Base-by-base conservation (phyloP, 805 yeast genomes). In the Nakazawaea wyomingensis region DNA sequence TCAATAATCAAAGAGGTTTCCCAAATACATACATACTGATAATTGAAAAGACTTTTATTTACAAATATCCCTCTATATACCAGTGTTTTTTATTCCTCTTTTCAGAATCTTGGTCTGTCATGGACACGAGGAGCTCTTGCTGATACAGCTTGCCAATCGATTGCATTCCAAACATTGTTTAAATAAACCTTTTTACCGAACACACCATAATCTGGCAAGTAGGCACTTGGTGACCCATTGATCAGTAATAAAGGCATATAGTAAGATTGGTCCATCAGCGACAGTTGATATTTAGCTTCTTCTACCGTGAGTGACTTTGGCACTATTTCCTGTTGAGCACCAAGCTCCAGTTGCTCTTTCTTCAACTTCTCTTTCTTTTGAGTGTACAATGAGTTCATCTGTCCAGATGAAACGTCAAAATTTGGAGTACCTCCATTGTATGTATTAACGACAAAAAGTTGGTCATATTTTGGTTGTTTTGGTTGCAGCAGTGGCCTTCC, bases 371-470 rank as follows among this genome's bases (percentile, higher is more conserved):
- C 69, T 47, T 55, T 33, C 13, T 28, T 14, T 28, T 43, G 43
- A 10, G 56, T 59, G 47, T 57, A 54, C 24, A 73, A 72, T 34
- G 66, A 67, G 52, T 57, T 65, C 51, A 72, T 59, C 60, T 73
- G 80, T 48, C 74, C 81, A 41, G 72, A 70, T 60, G 75, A 66
- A 37, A 74, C 57, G 37, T 82, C 76, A 52, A 68, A 74, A 52
- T 80, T 82, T 24, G 96, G 95, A 5, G 86, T 72, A 4, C 98
- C 98, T 5, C 90, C 80, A 56, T 87, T 88, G 64, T 88, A 88
- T n/a, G 96, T 83, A 62, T 88, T 85, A 44, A 86, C 64, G 7
- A 93, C 68, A 40, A 78, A 80, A 53, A 93, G 69, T 26, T 71
- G 65, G 44, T 75, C 76, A 45, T 54, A 69, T 37, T 52, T 56